These are phyloP conservation scores for Fusarium heterosporum DNA, from an alignment of 2,329 filamentous ascomycete genomes.

Conservation along the genomic window DNA sequence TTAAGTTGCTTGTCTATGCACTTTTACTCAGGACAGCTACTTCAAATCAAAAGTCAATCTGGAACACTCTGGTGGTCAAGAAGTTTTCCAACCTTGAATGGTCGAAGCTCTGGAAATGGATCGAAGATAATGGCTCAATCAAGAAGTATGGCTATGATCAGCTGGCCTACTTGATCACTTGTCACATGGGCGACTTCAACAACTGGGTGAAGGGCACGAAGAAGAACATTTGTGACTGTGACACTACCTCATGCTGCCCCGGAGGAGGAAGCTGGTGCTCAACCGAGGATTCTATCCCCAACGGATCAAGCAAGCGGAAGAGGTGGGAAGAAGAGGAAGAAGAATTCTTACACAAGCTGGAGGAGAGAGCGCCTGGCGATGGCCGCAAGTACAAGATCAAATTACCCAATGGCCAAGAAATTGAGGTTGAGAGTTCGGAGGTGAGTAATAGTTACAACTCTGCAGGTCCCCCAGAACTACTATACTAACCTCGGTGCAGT, in stretches of 20 bases:
- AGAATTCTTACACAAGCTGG: neutral
- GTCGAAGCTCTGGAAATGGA: slow-evolving; percentile 8
- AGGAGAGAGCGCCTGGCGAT: slow-evolving; percentile 2
- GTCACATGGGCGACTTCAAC: slow-evolving; percentile 7
- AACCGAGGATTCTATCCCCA: slow-evolving; percentile 11
- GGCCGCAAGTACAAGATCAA: slow-evolving; percentile 13
- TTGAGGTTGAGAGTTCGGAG: slow-evolving; percentile 4
- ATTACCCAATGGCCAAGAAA: slow-evolving; percentile 1
- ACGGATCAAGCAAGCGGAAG: slow-evolving; percentile 11
- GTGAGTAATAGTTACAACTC: neutral
- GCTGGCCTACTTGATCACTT: slow-evolving; percentile 16
- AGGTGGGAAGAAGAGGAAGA: slow-evolving; percentile 13
- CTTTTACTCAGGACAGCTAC: slow-evolving; percentile 3
- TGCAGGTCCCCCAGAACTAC: neutral
- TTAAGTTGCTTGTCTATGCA: slow-evolving; percentile 1
- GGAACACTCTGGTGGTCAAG: slow-evolving; percentile 8
- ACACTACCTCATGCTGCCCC: slow-evolving; percentile 9
- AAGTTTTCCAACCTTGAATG: slow-evolving; percentile 13
- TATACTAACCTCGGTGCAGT: slow-evolving; percentile 4
- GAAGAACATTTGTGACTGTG: slow-evolving; percentile 5
- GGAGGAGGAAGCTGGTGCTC: slow-evolving; percentile 19
- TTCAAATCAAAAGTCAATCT: slow-evolving; percentile 6
- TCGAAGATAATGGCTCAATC: slow-evolving; percentile 6
- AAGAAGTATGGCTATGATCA: slow-evolving; percentile 12
- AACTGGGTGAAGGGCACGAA: slow-evolving; percentile 6